Base-by-base conservation (phyloP, 306 rosid genomes). In the Pterocarpus macrocarpus region DNA sequence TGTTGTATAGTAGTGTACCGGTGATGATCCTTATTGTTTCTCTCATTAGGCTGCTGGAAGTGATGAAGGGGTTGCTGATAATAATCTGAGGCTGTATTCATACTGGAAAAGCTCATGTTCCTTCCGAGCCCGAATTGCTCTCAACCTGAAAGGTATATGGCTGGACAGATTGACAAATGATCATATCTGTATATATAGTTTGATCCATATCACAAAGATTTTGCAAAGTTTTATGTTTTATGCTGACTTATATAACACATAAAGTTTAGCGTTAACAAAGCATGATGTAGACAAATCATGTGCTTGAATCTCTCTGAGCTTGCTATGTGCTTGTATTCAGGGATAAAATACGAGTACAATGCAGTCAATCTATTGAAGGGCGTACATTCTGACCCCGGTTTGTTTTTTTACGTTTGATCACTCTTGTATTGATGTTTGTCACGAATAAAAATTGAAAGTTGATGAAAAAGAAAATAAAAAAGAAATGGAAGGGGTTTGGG, bases 121-220 rank as follows among this genome's bases (percentile, higher is more conserved):
- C n/a, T 77, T 77, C 50, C 69, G 82, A 70, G 86, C 63, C 8
- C 68, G 82, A 71, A 47, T 82, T 52, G 86, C 82, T 53, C 82
- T 77, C 69, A 82, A 82, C 76, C 68, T 92, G 57, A 92, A 92
- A 89, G 94, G 97, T 89, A 44, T 39, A 1, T 22, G 28, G 28
- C 28, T 22, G 28, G 7, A 4, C 32, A 12, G 28, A 14, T 1
- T 52, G n/a, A 16, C n/a, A 52, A 5, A 64, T 35, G 7, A 2
- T 8, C 30, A 17, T 8, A 5, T 1, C 15, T 76, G 14, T n/a
- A 11, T 17, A 2, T 30, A 4, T 34, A 62, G 14, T 34, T 62
- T 62, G 4, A 62, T 62, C 68, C 68, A 62, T 62, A 7, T 34
- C 41, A 62, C 12, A 4, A 61, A 61, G 68, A 62, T 62, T 62